phyloP scores from a whole-genome alignment of 1,139 yeast species.

The Trichomonascaceae sp. region DNA sequence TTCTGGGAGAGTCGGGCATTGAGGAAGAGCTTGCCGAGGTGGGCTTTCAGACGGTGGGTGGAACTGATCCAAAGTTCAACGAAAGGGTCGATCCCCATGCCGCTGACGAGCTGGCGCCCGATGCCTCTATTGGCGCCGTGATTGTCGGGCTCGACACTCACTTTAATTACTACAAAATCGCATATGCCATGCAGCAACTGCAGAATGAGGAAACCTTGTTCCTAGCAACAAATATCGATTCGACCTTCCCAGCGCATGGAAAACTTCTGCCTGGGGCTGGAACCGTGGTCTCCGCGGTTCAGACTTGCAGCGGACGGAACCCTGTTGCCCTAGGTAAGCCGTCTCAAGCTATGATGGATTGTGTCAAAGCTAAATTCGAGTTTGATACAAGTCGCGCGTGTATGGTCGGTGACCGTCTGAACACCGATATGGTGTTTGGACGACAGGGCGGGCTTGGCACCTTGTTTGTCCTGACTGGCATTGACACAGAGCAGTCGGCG shows the following conservation, averaged over 20 bases:
- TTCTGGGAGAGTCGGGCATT: slow-evolving; percentile 74
- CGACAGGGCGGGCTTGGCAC: slow-evolving; percentile 74
- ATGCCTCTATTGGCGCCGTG: slow-evolving; percentile 71
- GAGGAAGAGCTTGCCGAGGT: slow-evolving; percentile 53
- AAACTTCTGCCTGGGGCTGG: slow-evolving; percentile 90
- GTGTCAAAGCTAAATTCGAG: slow-evolving; percentile 58
- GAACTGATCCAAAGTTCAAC: slow-evolving; percentile 36
- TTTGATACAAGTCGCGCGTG: slow-evolving; percentile 51
- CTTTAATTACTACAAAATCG: slow-evolving; percentile 68
- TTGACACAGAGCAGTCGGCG: slow-evolving; percentile 52
- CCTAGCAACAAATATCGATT: slow-evolving; percentile 90
- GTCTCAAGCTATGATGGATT: slow-evolving; percentile 76
- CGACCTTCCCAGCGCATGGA: slow-evolving; percentile 87
- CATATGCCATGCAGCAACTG: slow-evolving; percentile 72
- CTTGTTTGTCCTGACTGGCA: slow-evolving; percentile 78
- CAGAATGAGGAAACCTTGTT: slow-evolving; percentile 45
- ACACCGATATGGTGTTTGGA: slow-evolving; percentile 92
- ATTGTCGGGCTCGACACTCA: slow-evolving; percentile 73
- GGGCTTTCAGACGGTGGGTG: slow-evolving; percentile 66
- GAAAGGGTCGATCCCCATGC: background rate
- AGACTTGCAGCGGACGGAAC: slow-evolving; percentile 60
- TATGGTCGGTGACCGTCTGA: slow-evolving; percentile 92
- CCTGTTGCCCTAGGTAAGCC: slow-evolving; percentile 90
- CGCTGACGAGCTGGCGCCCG: slow-evolving; percentile 32
- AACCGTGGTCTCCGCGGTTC: slow-evolving; percentile 70